Base-by-base conservation (phyloP, 768 basidiomycete species). In the Psilocybe tampanensis region DNA sequence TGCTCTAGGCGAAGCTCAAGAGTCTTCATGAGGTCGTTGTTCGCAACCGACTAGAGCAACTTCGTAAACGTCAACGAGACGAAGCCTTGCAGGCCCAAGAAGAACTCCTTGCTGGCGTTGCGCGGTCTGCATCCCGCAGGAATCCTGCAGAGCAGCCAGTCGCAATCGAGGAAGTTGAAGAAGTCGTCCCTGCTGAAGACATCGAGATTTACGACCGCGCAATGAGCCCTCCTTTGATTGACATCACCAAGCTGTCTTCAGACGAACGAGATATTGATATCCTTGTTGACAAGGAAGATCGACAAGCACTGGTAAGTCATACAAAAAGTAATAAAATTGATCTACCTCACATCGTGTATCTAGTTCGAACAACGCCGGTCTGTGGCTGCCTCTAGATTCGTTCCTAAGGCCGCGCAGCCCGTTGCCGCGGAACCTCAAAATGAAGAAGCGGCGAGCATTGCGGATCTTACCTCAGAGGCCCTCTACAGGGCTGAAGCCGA, bases 21-120 rank as follows among this genome's bases (percentile, higher is more conserved):
- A 84, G 81, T 64, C 79, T 98, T 51, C 97, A 99, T 67, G 95
- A 98, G 76, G 90, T 98, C 24, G 95, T 98, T 11, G 92, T 99
- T 51, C 88, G 92, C 55, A 99, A 99, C 69, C 85, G 97, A 42
- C 78, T 99, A 13, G 97, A 98, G 66, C 95, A 98, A 66, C 85
- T 99, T 49, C 91, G 97, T 53, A 95, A 95, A 71, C 85, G 89
- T 50, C 97, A 99, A 73, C 84, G 97, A 56, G 96, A 98, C 65
- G 97, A 98, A 70, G 97, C 97, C 2, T 70, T 95, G 47, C 91
- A 92, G 63, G 94, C 95, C 0, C 94, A 97, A 66, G 90, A 94
- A 70, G 96, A 99, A 68, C 76, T 92, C 43, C 79, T 91, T 52
- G 90, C 91, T 29, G 91, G 89, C 44, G 92, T 92, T 53, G 86